Evolutionary conservation across 2,329 filamentous ascomycete species (phyloP).

Genomic region (Penicillium sp.): DNA sequence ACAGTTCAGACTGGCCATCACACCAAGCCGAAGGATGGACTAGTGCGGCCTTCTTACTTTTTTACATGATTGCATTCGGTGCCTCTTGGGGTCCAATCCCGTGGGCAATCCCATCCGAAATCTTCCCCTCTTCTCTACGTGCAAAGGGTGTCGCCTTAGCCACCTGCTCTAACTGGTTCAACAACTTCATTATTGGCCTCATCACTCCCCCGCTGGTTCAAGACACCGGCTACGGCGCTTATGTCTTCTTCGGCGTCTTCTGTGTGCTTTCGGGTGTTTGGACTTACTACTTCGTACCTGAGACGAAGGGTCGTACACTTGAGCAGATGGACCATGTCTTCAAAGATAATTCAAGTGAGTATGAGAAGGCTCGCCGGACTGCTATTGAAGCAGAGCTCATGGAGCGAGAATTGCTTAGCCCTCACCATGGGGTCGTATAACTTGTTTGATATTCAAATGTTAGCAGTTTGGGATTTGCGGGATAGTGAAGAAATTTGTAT

Average conservation of each 20-base stretch:
- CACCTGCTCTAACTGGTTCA: slow-evolving; percentile 64
- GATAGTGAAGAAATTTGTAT: background rate
- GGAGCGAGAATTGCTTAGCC: background rate
- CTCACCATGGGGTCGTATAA: background rate
- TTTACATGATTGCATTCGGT: slow-evolving; percentile 64
- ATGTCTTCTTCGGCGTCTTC: slow-evolving; percentile 61
- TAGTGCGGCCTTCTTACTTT: slow-evolving; percentile 59
- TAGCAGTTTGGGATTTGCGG: background rate
- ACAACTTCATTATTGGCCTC: slow-evolving; percentile 64
- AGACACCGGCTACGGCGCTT: slow-evolving; percentile 54
- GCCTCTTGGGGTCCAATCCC: slow-evolving; percentile 57
- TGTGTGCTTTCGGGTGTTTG: slow-evolving; percentile 52
- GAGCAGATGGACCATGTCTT: slow-evolving; percentile 56
- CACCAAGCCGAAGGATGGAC: slow-evolving; percentile 56
- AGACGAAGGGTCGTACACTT: slow-evolving; percentile 57
- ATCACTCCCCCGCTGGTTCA: slow-evolving; percentile 65
- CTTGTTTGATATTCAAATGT: background rate
- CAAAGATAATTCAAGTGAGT: slow-evolving; percentile 37
- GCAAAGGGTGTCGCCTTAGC: slow-evolving; percentile 67
- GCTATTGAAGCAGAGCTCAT: slow-evolving; percentile 36
- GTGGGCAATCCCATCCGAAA: slow-evolving; percentile 53
- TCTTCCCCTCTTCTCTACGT: slow-evolving; percentile 61
- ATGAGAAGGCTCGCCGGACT: slow-evolving; percentile 29
- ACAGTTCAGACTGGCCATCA: slow-evolving; percentile 50
- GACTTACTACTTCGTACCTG: slow-evolving; percentile 56